Conservation (phyloP, 495 filamentous ascomycete species). For the Penicillium egyptiacum region DNA sequence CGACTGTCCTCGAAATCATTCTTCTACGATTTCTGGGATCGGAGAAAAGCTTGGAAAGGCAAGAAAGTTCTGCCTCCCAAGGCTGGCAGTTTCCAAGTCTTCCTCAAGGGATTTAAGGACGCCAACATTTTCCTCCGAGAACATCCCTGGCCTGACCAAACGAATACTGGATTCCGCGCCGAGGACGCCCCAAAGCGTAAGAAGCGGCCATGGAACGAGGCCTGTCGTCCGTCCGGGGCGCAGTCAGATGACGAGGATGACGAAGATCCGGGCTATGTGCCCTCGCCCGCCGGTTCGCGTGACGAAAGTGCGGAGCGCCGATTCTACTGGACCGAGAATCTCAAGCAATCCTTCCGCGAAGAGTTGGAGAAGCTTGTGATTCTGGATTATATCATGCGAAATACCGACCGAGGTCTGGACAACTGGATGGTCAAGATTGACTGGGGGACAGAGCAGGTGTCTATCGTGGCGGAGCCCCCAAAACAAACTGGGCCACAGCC, state of each 20-base stretch:
- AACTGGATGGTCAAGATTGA: conserved; percentile 99
- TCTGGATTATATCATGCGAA: conserved; percentile 98
- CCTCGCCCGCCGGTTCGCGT: conserved; percentile 39
- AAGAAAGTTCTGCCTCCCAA: conserved; percentile 88
- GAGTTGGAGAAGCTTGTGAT: conserved; percentile 97
- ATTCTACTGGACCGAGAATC: conserved; percentile 83
- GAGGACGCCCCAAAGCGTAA: conserved; percentile 69
- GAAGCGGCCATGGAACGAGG: conserved; percentile 77
- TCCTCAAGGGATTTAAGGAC: conserved; percentile 94
- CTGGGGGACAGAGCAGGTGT: conserved; percentile 75
- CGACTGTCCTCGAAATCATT: conserved; percentile 95
- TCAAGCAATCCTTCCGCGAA: conserved; percentile 92
- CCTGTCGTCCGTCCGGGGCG: conserved; percentile 71
- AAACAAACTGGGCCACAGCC: conserved; percentile 54
- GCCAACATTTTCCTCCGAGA: conserved; percentile 93
- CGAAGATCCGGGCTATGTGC: conserved; percentile 53
- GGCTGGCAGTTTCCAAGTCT: conserved; percentile 94
- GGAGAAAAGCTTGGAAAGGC: conserved; percentile 81
- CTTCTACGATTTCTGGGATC: conserved; percentile 96
- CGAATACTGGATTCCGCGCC: conserved; percentile 70
- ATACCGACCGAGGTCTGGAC: conserved; percentile 93
- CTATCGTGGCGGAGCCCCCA: conserved; percentile 80
- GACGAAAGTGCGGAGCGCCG: conserved; percentile 52
- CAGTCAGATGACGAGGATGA: conserved; percentile 73
- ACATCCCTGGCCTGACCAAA: conserved; percentile 97